These are phyloP conservation scores for Xylariales sp. DNA, from an alignment of 2,329 filamentous ascomycete genomes.

Conservation along the genomic window DNA sequence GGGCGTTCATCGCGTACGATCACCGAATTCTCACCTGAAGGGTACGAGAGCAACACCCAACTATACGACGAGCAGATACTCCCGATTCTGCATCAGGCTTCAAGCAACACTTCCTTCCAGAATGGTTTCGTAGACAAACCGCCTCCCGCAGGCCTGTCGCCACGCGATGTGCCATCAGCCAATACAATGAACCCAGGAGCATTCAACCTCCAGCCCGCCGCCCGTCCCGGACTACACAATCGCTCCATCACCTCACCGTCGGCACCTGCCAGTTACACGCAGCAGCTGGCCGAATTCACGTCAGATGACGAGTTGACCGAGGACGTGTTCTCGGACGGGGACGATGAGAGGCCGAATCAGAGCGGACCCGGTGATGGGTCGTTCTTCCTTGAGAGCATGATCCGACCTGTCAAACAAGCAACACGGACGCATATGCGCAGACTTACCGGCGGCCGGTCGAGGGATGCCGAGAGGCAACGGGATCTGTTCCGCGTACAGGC, in stretches of 20 bases:
- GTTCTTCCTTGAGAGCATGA: conserved; percentile 57
- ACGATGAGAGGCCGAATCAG: conserved; percentile 45
- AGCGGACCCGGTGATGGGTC: conserved; percentile 35
- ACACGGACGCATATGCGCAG: conserved; percentile 57
- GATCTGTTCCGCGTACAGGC: conserved; percentile 29
- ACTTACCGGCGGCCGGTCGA: conserved; percentile 52
- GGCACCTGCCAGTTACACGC: conserved; percentile 49
- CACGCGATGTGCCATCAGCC: conserved; percentile 50
- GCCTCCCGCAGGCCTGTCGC: conserved; percentile 37
- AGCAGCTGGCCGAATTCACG: conserved; percentile 55
- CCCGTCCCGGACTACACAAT: conserved; percentile 67
- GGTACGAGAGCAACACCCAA: conserved; percentile 70
- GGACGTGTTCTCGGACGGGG: conserved; percentile 75
- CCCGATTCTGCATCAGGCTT: conserved; percentile 84
- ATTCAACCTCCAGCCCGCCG: conserved; percentile 40
- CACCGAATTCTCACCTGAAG: conserved; percentile 60
- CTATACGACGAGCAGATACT: conserved; percentile 91
- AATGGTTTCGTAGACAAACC: conserved; percentile 79
- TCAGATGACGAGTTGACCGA: conserved; percentile 74
- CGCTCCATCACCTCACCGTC: conserved; percentile 83
- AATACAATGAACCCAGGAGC: conserved; percentile 61
- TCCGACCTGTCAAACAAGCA: conserved; percentile 52
- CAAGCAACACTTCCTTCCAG: conserved; percentile 76
- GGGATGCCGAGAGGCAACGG: conserved; percentile 32
- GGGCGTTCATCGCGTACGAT: conserved; percentile 58